A percentile compares a stretch with the other conserved stretches of the same genome.
Evolutionary conservation across 192 early-diverging fungal genomes (phyloP).

Genomic region (Coemansia sp.): DNA sequence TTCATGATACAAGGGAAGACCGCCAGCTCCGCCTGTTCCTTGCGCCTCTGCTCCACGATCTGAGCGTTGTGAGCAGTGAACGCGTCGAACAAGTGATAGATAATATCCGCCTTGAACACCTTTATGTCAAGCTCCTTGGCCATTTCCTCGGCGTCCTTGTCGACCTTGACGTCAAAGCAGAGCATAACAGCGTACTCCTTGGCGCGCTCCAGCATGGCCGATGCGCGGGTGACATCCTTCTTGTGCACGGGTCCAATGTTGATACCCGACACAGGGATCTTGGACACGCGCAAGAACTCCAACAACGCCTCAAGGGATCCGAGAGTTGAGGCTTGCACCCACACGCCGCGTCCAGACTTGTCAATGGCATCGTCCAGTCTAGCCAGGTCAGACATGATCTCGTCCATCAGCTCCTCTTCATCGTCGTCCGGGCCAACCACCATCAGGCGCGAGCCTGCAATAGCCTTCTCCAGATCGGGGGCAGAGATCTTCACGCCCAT

Average conservation of each 20-base stretch:
- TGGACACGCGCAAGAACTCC: slow-evolving; percentile 82
- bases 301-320: slow-evolving; percentile 97
- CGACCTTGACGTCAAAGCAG: slow-evolving; percentile 89
- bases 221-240: slow-evolving; percentile 91
- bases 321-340: slow-evolving; percentile 97
- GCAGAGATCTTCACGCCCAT: slow-evolving; percentile 96
- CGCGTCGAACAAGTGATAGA: slow-evolving; percentile 98
- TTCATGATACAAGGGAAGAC: slow-evolving; percentile 95
- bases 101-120: slow-evolving; percentile 96
- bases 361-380: slow-evolving; percentile 77
- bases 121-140: slow-evolving; percentile 92
- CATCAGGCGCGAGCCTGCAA: slow-evolving; percentile 96
- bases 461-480: slow-evolving; percentile 91
- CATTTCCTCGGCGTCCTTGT: slow-evolving; percentile 86
- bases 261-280: slow-evolving; percentile 96
- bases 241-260: slow-evolving; percentile 98
- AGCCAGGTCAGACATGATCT: slow-evolving; percentile 91
- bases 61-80: slow-evolving; percentile 81
- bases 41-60: slow-evolving; percentile 82
- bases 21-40: slow-evolving; percentile 83
- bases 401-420: slow-evolving; percentile 91
- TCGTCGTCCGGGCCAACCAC: slow-evolving; percentile 95
- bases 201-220: slow-evolving; percentile 90
- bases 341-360: slow-evolving; percentile 88
- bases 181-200: slow-evolving; percentile 85